phyloP scores from a whole-genome alignment of 192 early-diverging fungal species.

The Coemansia sp. region DNA sequence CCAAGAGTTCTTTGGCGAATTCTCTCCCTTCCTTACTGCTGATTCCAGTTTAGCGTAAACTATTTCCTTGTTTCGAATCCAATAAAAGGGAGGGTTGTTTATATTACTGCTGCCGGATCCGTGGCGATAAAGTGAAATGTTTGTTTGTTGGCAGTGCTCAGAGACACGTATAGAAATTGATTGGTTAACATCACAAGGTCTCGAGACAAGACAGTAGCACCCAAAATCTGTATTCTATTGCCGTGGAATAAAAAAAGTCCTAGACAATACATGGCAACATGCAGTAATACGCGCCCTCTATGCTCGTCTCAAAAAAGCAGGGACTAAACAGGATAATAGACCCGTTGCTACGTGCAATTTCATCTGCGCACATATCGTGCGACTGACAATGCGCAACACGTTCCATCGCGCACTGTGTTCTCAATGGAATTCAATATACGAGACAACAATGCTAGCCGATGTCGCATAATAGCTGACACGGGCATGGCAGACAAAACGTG shows the following conservation, averaged over 20 bases:
- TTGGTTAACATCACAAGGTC: neutral
- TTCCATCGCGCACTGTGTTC: neutral
- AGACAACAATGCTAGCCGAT: neutral
- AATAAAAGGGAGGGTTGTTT: neutral
- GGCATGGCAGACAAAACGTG: neutral
- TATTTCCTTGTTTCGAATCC: neutral
- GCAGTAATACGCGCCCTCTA: neutral
- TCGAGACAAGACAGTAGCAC: neutral
- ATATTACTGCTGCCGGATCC: neutral
- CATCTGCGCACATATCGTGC: neutral
- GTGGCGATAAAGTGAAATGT: neutral
- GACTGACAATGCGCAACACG: neutral
- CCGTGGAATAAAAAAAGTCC: too few relatives aligned
- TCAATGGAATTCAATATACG: constrained; percentile 5
- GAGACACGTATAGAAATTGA: neutral
- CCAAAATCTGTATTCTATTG: too few relatives aligned
- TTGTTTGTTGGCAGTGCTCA: neutral
- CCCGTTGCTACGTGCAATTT: neutral
- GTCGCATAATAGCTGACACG: neutral
- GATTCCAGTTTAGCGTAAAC: constrained; percentile 27
- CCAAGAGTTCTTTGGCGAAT: constrained; percentile 44
- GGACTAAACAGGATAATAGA: neutral
- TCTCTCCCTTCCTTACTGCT: constrained; percentile 44
- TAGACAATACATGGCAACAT: neutral
- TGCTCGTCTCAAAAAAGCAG: neutral